Base-by-base conservation (phyloP, 1,139 yeast species). In the Kodamaea ohmeri region DNA sequence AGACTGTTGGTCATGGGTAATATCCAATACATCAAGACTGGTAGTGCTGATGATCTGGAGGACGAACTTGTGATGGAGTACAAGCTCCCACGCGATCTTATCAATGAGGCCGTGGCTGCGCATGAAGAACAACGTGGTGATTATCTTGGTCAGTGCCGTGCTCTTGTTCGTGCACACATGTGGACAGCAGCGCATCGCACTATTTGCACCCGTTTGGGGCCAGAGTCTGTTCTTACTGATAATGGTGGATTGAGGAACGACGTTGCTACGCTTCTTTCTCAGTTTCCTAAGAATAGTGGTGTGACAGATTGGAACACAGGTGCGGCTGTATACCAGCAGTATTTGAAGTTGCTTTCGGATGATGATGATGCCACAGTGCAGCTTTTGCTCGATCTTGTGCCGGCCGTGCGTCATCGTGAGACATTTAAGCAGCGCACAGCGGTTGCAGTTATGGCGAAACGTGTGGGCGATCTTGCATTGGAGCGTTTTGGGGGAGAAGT, bases 131-230 rank as follows among this genome's bases (percentile, higher is more conserved):
- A 46, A 36, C 39, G 48, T n/a, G 74, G 73, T 2, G 75, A 83
- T 37, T 71, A 65, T 47, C 67, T 80, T 64, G 67, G 71, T 7
- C 90, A 88, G 46, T 78, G 82, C 2, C 66, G 71, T 35, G 76
- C 82, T 16, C 71, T 84, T 35, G 59, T 87, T 2, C 68, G 66
- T n/a, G 95, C 95, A 0, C 65, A 64, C 12, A 57, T 73, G 35
- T 77, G 78, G 68, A 67, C 63, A 1, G 79, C 76, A 32, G 96
- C 96, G 0, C 95, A 86, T 50, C 58, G 61, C 1, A 65, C 78
- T 0, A 64, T 86, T 4, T 53, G 78, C 3, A 52, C 63, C 3
- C 58, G 68, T 12, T 82, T 89, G 27, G 97, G 92, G 0, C 97
- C 97, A 8, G 51, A 59, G 32, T 71, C 79, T 19, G 73, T 82